phyloP scores from a whole-genome alignment of 257 asterid species.

The Solanum etuberosum region DNA sequence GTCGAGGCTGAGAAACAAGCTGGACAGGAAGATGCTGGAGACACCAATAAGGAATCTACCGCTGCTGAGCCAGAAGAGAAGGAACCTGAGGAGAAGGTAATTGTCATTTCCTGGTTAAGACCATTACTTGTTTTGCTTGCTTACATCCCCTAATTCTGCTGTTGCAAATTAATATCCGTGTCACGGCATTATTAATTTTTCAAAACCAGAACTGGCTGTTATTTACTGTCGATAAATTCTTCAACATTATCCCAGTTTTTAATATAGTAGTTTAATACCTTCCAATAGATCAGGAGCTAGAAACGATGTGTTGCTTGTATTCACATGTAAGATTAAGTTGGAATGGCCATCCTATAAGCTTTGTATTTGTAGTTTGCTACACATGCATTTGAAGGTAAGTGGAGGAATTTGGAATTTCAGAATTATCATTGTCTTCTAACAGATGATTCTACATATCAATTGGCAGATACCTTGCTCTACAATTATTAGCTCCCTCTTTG shows the following conservation, averaged over 20 bases:
- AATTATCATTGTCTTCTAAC: no score
- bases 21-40: slow-evolving; percentile 34
- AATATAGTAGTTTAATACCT: neutral
- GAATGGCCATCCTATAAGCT: no score
- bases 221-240: neutral
- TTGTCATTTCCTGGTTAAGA: neutral
- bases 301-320: no score
- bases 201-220: neutral
- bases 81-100: slow-evolving; percentile 64
- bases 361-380: no score
- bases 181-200: neutral
- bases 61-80: slow-evolving; percentile 31
- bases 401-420: no score
- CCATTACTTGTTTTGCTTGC: neutral
- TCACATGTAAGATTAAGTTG: no score
- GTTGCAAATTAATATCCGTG: neutral
- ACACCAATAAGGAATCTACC: slow-evolving; percentile 32
- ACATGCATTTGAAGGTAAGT: no score
- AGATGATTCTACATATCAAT: no score
- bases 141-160: neutral
- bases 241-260: neutral
- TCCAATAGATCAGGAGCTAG: neutral
- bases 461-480: no score
- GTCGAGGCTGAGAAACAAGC: slow-evolving; percentile 40
- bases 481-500: no score